Evolutionary conservation across 495 filamentous ascomycete species (phyloP), one percentile per base, ranked within the genome.

Genomic region (Apodospora peruviana): DNA sequence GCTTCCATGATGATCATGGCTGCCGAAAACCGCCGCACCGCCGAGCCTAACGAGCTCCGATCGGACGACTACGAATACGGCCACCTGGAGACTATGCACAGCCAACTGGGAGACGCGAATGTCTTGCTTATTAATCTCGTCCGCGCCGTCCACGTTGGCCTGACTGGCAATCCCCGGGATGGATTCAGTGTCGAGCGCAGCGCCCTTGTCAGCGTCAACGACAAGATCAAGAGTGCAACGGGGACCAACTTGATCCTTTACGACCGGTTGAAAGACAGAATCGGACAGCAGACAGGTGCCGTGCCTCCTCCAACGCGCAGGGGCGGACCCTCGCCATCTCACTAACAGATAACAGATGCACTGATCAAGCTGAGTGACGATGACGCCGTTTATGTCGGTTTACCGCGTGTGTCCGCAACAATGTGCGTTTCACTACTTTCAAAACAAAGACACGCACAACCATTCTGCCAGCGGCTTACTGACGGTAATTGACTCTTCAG

Each of bases 1-100:
- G 40, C 18, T 2, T 43, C 40, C 25, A 43, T 60, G 53, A 11
- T 46, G 44, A 40, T 50, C 18, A 54, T 57, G 29, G 57, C 34
- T 2, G 57, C 57, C 9, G 57, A 60, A 18, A 53, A 42, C 11
- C 24, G 48, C 18, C 52, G 43, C 12, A 1, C 1, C 11, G 11
- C 5, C 2, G 36, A 44, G 35, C 47, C 48, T 2, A 20, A 20
- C 12, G 43, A 35, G 14, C 38, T 40, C 9, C 17, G 21, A 2
- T 8, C 27, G 0, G 38, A 16, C 4, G 34, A 41, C 22, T 24
- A 34, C 22, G 48, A 51, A 21, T 39, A 47, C 10, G 14, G 17
- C 1, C 39, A 49, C 24, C 36, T 60, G 16, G 42, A 50, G 42
- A 47, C n/a, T 5, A 51, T 58, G 45, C 10, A 14, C 10, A 25